Conservation (phyloP, 2,329 filamentous ascomycete species). For the Penicillium hordei region DNA sequence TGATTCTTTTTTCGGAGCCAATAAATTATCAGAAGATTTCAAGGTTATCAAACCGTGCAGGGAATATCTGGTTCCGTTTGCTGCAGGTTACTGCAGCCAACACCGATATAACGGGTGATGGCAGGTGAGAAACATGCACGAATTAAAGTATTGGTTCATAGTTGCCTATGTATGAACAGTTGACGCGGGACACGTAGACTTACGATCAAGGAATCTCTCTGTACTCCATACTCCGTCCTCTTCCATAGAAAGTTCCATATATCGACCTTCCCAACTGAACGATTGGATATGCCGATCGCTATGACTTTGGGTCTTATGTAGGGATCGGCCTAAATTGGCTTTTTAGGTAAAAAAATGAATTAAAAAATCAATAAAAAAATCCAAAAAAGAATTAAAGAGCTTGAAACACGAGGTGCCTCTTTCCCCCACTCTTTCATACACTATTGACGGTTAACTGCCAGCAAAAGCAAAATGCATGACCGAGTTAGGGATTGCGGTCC, state of each 20-base stretch:
- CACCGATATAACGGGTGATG: slow-evolving; percentile 15
- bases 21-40: not conserved
- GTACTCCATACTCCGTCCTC: not conserved
- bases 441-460: slow-evolving; percentile 12
- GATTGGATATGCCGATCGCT: slow-evolving; percentile 16
- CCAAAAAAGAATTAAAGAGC: not conserved
- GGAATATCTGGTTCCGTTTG: slow-evolving; percentile 8
- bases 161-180: not conserved
- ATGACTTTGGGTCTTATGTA: not conserved
- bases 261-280: slow-evolving; percentile 14
- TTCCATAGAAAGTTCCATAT: not conserved
- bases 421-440: slow-evolving; percentile 5
- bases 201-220: not conserved
- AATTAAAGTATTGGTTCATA: not conserved
- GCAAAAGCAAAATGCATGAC: slow-evolving; percentile 6
- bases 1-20: not conserved
- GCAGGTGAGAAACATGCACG: slow-evolving; percentile 3
- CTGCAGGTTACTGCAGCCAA: slow-evolving; percentile 14
- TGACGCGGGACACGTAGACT: not conserved
- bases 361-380: no score
- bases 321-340: slow-evolving; percentile 4
- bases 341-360: not conserved
- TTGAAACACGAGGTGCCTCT: slow-evolving; percentile 8
- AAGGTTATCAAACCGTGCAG: slow-evolving; percentile 5
- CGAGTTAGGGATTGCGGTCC: slow-evolving; percentile 16